These are phyloP conservation scores for Fraxinus sp. DNA, from an alignment of 305 asterid species.

Conservation along the genomic window DNA sequence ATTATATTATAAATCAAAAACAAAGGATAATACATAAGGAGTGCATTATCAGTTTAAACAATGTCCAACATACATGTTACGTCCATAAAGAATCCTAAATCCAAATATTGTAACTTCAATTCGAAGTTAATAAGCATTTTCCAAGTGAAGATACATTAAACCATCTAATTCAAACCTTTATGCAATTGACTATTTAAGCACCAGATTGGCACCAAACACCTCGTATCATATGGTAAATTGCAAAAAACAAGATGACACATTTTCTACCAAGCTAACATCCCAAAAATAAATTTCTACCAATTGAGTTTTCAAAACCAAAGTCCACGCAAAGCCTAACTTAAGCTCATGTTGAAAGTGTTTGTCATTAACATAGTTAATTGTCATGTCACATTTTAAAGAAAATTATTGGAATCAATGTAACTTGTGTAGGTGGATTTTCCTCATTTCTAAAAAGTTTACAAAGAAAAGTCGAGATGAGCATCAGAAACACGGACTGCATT, in stretches of 20 bases:
- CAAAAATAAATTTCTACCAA: background rate
- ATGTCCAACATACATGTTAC: background rate
- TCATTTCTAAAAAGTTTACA: background rate
- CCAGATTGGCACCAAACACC: background rate
- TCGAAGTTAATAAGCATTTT: background rate
- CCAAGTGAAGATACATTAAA: background rate
- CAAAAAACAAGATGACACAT: background rate
- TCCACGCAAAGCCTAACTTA: background rate
- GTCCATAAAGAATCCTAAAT: background rate
- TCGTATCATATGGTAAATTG: background rate
- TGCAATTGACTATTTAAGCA: background rate
- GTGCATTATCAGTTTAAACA: too few relatives aligned
- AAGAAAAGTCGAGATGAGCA: background rate
- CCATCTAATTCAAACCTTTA: background rate
- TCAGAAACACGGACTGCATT: background rate
- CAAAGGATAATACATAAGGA: too few relatives aligned
- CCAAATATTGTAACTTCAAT: background rate
- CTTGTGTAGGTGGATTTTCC: background rate
- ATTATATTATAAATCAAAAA: too few relatives aligned
- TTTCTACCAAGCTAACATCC: background rate
- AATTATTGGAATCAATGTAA: background rate
- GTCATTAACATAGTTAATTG: background rate
- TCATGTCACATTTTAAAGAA: background rate
- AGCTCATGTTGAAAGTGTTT: background rate
- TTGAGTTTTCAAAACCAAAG: background rate